These are phyloP conservation scores for Solanum appendiculatum DNA, from an alignment of 257 asterid genomes.

Conservation along the genomic window DNA sequence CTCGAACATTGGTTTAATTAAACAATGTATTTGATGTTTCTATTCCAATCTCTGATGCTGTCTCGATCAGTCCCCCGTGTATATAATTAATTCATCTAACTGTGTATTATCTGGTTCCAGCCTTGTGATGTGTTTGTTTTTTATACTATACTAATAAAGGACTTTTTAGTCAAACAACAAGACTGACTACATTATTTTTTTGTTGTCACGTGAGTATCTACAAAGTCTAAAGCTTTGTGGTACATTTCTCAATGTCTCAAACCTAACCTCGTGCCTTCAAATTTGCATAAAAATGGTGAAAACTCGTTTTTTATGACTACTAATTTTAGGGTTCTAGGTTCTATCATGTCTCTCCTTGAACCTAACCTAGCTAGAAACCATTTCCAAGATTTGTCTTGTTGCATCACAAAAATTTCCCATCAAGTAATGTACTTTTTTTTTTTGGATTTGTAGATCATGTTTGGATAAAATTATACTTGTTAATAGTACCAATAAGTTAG, in stretches of 20 bases:
- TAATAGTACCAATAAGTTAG: background rate
- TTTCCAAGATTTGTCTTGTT: constrained; percentile 3
- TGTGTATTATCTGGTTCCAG: constrained; percentile 48
- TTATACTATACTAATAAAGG: constrained; percentile 23
- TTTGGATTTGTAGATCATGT: background rate
- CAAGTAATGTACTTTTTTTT: background rate
- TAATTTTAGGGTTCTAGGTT: constrained; percentile 4
- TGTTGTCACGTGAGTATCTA: constrained; percentile 60
- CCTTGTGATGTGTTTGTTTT: constrained; percentile 35
- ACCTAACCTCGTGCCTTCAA: constrained; percentile 49
- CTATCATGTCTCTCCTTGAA: constrained; percentile 13
- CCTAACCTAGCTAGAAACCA: background rate
- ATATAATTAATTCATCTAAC: constrained; percentile 13
- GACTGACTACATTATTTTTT: constrained; percentile 32
- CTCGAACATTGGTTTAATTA: constrained; percentile 26
- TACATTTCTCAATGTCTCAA: constrained; percentile 18
- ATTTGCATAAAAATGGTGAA: constrained; percentile 23
- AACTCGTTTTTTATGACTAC: constrained; percentile 13
- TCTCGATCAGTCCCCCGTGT: constrained; percentile 19
- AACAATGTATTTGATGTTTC: constrained; percentile 56
- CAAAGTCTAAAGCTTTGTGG: constrained; percentile 1
- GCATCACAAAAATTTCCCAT: background rate
- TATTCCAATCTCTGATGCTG: constrained; percentile 64
- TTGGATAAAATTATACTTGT: background rate
- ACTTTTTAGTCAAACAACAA: constrained; percentile 26